Evolutionary conservation across 768 basidiomycete species (phyloP).

Genomic region (Suillus ampliporus): DNA sequence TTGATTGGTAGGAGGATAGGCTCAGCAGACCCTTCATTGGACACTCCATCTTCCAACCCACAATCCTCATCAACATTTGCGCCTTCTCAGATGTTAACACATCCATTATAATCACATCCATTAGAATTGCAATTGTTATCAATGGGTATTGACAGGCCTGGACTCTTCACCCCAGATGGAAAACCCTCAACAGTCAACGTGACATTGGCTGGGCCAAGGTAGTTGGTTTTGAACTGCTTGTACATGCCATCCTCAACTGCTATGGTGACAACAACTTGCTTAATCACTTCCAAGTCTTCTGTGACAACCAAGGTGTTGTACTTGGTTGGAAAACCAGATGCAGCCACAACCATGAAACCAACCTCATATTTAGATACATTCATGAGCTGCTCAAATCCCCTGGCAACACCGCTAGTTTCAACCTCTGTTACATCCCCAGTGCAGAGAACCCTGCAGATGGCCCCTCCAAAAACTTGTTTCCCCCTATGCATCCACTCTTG

Average conservation of each 20-base stretch:
- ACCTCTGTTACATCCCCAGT: background rate
- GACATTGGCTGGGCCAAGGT: constrained; percentile 56
- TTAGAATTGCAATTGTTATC: constrained; percentile 38
- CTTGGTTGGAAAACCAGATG: constrained; percentile 41
- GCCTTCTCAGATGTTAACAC: constrained; percentile 53
- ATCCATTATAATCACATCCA: constrained; percentile 41
- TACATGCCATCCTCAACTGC: constrained; percentile 19
- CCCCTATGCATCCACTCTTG: constrained; percentile 8
- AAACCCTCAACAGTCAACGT: constrained; percentile 17
- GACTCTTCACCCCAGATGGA: constrained; percentile 38
- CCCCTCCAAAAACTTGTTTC: constrained; percentile 13
- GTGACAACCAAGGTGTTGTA: constrained; percentile 42
- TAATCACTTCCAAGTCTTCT: constrained; percentile 4
- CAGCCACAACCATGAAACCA: constrained; percentile 23
- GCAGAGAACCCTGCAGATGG: constrained; percentile 11
- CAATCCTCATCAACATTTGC: constrained; percentile 32
- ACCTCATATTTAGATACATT: constrained; percentile 14
- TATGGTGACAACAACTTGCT: too few relatives aligned
- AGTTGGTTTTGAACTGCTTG: constrained; percentile 48
- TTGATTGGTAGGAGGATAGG: constrained; percentile 41
- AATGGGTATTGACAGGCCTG: constrained; percentile 32
- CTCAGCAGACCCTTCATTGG: constrained; percentile 20
- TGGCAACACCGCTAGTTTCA: background rate
- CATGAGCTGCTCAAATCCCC: constrained; percentile 4
- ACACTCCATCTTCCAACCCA: constrained; percentile 35